Evolutionary conservation across 257 asterid genomes (phyloP).

Genomic region (Ligustrum vulgare): DNA sequence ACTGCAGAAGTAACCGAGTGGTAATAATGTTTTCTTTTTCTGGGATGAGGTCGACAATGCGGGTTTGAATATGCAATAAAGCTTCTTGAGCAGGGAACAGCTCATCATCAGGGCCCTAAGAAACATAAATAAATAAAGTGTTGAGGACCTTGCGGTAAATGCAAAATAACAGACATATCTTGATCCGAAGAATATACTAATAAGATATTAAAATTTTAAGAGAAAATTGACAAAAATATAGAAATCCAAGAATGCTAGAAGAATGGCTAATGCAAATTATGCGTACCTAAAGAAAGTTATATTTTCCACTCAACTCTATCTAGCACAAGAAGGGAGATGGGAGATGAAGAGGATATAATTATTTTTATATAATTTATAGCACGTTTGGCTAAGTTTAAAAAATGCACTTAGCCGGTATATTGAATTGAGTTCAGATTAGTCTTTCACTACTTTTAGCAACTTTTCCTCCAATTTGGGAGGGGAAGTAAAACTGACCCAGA

Average conservation of each 20-base stretch:
- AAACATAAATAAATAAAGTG: slow-evolving; percentile 29
- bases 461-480: neutral
- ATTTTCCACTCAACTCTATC: neutral
- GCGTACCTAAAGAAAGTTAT: neutral
- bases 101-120: slow-evolving; percentile 95
- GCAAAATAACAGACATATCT: neutral
- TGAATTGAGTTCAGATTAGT: neutral
- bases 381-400: neutral
- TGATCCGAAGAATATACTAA: neutral
- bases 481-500: neutral
- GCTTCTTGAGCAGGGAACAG: slow-evolving; percentile 99
- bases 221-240: neutral
- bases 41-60: slow-evolving; percentile 73
- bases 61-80: slow-evolving; percentile 89
- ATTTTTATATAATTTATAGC: neutral
- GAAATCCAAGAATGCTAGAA: neutral
- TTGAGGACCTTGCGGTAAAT: slow-evolving; percentile 19
- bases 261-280: neutral
- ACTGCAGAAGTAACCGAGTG: slow-evolving; percentile 74
- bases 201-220: slow-evolving; percentile 1
- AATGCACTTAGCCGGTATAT: neutral
- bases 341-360: neutral
- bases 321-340: neutral
- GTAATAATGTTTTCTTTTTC: slow-evolving; percentile 77
- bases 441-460: neutral